Conservation (phyloP, 1,139 yeast genomes). For the Lodderomyces orthopsilosis region DNA sequence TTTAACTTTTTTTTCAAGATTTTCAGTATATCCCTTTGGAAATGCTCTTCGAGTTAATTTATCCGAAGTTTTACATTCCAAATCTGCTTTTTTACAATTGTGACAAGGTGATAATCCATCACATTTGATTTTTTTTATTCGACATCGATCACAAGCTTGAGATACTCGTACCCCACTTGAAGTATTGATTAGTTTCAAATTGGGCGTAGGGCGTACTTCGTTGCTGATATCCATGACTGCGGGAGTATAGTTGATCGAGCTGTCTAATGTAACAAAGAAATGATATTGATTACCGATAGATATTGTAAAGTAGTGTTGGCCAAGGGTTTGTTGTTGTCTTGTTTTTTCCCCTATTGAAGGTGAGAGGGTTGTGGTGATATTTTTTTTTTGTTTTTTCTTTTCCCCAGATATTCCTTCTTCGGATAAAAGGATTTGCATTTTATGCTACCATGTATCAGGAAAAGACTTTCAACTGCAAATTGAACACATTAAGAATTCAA, state of each 20-base stretch:
- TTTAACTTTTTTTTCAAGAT: conserved; percentile 59
- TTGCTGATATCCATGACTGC: neutral
- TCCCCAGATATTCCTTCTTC: too few species aligned
- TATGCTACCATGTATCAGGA: too few species aligned
- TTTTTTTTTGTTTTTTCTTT: neutral
- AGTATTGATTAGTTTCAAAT: conserved; percentile 40
- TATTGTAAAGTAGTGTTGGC: too few species aligned
- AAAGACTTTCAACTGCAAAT: too few species aligned
- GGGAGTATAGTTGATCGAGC: too few species aligned
- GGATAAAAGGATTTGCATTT: too few species aligned
- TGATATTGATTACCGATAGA: neutral
- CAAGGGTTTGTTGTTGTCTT: neutral
- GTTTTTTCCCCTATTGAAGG: neutral
- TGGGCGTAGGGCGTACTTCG: conserved; percentile 15
- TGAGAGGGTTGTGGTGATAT: neutral
- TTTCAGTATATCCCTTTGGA: conserved; percentile 76
- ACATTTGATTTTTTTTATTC: conserved; percentile 74
- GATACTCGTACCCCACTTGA: conserved; percentile 51
- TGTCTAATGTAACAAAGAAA: too few species aligned
- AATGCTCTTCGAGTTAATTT: conserved; percentile 70
- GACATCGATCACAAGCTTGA: conserved; percentile 79
- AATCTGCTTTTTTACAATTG: conserved; percentile 61
- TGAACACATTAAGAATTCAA: too few species aligned
- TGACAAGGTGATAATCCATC: conserved; percentile 72
- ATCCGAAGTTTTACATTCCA: conserved; percentile 69